Percentiles rank a stretch among this genome's conserved stretches.
These are phyloP conservation scores for Lentinula edodes DNA, from an alignment of 768 basidiomycete genomes.

Conservation along the genomic window DNA sequence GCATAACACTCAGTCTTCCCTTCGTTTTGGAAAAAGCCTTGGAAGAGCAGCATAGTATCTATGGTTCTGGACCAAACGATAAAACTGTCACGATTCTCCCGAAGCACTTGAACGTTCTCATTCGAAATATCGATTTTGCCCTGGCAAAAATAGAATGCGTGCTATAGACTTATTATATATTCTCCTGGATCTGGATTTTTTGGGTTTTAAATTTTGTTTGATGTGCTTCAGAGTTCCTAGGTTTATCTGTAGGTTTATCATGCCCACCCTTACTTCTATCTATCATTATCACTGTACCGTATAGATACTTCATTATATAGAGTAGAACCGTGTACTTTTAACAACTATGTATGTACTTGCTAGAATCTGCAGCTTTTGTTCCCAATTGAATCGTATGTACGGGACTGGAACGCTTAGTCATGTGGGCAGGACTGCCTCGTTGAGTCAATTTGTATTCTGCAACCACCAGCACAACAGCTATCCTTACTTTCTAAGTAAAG, in stretches of 20 bases:
- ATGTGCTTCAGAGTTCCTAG: neutral
- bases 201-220: neutral
- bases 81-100: constrained; percentile 39
- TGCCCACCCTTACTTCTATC: neutral
- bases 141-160: constrained; percentile 64
- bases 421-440: neutral
- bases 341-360: neutral
- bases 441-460: neutral
- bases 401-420: neutral
- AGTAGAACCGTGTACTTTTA: neutral
- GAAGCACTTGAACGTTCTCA: constrained; percentile 49
- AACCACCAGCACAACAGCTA: neutral
- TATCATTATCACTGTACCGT: neutral
- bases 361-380: neutral
- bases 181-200: neutral
- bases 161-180: constrained; percentile 24
- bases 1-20: constrained; percentile 71
- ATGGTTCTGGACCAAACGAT: constrained; percentile 15
- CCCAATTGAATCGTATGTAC: neutral
- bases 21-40: constrained; percentile 70
- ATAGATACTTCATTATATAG: neutral
- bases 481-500: neutral
- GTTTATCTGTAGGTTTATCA: neutral
- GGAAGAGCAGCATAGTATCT: constrained; percentile 30
- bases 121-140: constrained; percentile 55